Evolutionary conservation across 352 stramenopile genomes (phyloP), one percentile per base, ranked within the genome.

Genomic region (Globisporangium paddicum): DNA sequence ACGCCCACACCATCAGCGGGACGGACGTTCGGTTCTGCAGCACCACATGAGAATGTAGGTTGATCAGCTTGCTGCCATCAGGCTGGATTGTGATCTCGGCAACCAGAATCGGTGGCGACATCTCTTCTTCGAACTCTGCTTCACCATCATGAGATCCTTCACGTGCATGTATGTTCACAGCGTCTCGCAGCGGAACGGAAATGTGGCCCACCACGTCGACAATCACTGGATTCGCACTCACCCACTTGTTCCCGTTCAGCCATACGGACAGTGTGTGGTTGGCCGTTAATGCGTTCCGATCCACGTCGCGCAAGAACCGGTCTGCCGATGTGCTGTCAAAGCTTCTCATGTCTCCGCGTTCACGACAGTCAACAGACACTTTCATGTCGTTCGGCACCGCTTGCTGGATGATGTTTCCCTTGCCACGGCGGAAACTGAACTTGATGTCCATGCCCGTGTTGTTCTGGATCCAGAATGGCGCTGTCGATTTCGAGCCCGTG

Each of bases 391-490:
- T 71, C 3, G 69, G 57, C 0, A 94, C 82, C 44, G 75, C 54
- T 64, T 93, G 82, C 60, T 94, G 82, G 53, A 94, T 94, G 5
- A 92, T 70, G 53, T 71, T 90, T 6, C 85, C 82, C 18, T 80
- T 79, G 6, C 86, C 86, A 11, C 86, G 84, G 7, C 84, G 82
- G 66, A 96, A 96, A 55, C 84, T 94, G 59, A 94, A 96, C 51
- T 93, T 92, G 11, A 96, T 61, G 16, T 86, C 75, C 37, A 84
- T 75, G 3, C 86, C 86, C 23, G 86, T 93, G 28, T 86, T 90
- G 68, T 96, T 96, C 53, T 94, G 77, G 57, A 96, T 80, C 86
- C 86, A 96, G 50, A 96, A 96, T n/a, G 86, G 86, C 19, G 86
- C 75, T 5, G 82, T 94, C 4, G 84, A 91, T 60, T 94, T 96